These are phyloP conservation scores for Kockovaella imperatae DNA, from an alignment of 768 basidiomycete genomes.

Conservation along the genomic window DNA sequence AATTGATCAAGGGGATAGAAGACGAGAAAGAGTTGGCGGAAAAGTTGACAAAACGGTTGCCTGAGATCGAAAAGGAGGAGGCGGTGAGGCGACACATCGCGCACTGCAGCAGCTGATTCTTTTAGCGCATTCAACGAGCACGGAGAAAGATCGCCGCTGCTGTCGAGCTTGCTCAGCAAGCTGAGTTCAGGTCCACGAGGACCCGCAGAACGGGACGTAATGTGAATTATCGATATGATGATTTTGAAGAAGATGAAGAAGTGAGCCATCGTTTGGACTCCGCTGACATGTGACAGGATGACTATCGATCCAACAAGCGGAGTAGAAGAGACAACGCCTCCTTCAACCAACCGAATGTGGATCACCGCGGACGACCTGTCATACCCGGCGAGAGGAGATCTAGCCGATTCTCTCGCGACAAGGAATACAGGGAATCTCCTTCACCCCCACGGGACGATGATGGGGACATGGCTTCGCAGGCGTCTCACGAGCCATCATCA, in stretches of 20 bases:
- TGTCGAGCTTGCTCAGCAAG: conserved; percentile 15
- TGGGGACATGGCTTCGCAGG: no score
- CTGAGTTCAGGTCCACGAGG: conserved; percentile 28
- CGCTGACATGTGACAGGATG: background rate
- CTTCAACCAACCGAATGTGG: no score
- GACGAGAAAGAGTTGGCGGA: conserved; percentile 24
- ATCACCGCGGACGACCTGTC: conserved; percentile 6
- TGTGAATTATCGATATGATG: conserved; percentile 30
- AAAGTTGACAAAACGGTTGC: conserved; percentile 14
- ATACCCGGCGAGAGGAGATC: conserved; percentile 35
- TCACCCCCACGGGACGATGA: no score
- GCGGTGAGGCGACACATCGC: conserved; percentile 20
- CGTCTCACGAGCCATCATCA: no score
- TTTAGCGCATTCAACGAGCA: conserved; percentile 24
- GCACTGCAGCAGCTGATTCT: no score
- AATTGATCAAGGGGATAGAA: conserved; percentile 23
- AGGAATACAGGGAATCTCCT: background rate
- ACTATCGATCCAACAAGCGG: conserved; percentile 3
- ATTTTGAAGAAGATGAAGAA: conserved; percentile 7
- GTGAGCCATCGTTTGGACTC: conserved; percentile 6
- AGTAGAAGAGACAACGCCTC: background rate
- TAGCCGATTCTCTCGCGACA: conserved; percentile 5
- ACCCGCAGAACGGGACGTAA: conserved; percentile 25
- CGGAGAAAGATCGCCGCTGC: conserved; percentile 19
- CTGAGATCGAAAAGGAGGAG: conserved; percentile 33